These are phyloP conservation scores for Xylariaceae sp. DNA, from an alignment of 2,329 filamentous ascomycete species.

Conservation along the genomic window DNA sequence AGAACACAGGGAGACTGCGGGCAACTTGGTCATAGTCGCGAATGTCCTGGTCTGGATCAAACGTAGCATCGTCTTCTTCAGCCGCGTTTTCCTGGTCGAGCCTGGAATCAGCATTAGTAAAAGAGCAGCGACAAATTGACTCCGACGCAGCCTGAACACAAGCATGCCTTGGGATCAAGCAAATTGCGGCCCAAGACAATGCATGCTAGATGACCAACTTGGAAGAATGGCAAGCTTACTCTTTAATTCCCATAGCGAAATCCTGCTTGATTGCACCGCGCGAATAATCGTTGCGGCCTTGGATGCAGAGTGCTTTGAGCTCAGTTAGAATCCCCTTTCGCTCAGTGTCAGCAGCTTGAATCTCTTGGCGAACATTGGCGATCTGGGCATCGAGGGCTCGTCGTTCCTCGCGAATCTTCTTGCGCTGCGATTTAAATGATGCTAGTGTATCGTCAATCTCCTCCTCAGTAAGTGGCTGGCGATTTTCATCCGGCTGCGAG, in stretches of 20 bases:
- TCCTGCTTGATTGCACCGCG: conserved; percentile 57
- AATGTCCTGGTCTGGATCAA: conserved; percentile 56
- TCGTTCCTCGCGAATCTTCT: conserved; percentile 35
- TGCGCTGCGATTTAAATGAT: conserved; percentile 39
- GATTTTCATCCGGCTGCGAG: conserved; percentile 24
- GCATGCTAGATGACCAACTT: background rate
- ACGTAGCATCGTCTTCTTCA: conserved; percentile 56
- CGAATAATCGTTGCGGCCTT: conserved; percentile 58
- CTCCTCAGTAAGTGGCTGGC: conserved; percentile 42
- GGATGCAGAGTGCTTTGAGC: conserved; percentile 49
- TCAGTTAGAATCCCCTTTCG: conserved; percentile 34
- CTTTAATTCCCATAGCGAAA: conserved; percentile 61
- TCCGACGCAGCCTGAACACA: background rate
- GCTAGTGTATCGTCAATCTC: conserved; percentile 43
- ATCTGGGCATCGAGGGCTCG: conserved; percentile 37
- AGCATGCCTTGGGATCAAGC: too few relatives aligned
- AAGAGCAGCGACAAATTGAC: background rate
- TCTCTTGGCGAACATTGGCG: conserved; percentile 38
- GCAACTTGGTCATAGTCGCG: conserved; percentile 63
- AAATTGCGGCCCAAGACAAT: too few relatives aligned
- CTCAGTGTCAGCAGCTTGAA: conserved; percentile 34
- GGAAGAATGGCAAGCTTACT: conserved; percentile 38
- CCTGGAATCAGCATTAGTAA: conserved; percentile 25
- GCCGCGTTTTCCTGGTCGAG: conserved; percentile 56
- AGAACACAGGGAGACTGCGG: conserved; percentile 62